These are phyloP conservation scores for Coriolopsis trogii DNA, from an alignment of 1,284 basidiomycete species.

Conservation along the genomic window DNA sequence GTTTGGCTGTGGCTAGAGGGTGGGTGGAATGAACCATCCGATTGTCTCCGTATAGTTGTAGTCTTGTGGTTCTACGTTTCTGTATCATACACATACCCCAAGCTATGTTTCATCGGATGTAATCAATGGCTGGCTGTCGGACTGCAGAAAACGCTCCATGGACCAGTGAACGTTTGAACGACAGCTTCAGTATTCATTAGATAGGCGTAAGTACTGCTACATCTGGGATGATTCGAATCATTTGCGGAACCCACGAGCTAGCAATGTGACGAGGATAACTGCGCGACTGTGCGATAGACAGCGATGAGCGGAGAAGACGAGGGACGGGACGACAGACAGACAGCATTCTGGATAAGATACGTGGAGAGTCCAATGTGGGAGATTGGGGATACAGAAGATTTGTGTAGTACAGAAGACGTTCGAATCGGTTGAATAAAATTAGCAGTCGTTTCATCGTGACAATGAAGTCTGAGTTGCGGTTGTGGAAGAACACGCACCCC, in stretches of 20 bases:
- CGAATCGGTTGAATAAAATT: too few species aligned
- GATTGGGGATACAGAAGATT: slow-evolving; percentile 2
- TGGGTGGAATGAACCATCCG: slow-evolving; percentile 46
- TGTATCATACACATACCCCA: too few species aligned
- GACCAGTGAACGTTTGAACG: background rate
- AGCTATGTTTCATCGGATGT: too few species aligned
- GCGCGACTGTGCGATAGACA: slow-evolving; percentile 1
- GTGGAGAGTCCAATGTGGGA: slow-evolving; percentile 1
- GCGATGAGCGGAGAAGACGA: too few species aligned
- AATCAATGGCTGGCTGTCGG: too few species aligned
- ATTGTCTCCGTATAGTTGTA: too few species aligned
- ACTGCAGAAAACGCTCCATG: too few species aligned
- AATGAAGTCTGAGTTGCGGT: too few species aligned
- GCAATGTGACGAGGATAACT: slow-evolving; percentile 5
- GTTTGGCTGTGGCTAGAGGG: slow-evolving; percentile 52
- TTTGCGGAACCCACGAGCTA: background rate
- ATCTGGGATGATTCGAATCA: background rate
- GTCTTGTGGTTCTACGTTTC: too few species aligned
- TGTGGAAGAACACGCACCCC: too few species aligned
- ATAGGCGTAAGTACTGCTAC: slow-evolving; percentile 10
- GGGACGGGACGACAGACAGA: background rate
- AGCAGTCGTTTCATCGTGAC: too few species aligned
- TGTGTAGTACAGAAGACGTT: too few species aligned
- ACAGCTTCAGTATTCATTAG: background rate
- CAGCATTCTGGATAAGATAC: background rate